Conservation (phyloP, 106 monocot genomes). For the Allium fistulosum region DNA sequence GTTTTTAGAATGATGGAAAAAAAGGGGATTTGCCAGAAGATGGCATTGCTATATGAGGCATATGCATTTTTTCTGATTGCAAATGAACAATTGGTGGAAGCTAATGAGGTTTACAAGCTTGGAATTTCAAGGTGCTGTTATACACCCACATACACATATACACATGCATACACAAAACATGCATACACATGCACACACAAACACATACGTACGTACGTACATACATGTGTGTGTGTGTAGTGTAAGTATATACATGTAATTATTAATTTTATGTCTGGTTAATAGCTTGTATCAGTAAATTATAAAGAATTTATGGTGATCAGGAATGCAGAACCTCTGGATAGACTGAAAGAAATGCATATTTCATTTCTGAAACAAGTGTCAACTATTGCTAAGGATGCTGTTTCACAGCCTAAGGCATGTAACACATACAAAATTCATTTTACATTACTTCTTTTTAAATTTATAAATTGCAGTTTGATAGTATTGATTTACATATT, state of each 20-base stretch:
- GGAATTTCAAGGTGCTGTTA: slow-evolving; percentile 64
- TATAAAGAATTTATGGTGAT: slow-evolving; percentile 1
- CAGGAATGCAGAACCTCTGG: slow-evolving; percentile 73
- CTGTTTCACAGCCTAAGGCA: slow-evolving; percentile 25
- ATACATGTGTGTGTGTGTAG: too few relatives aligned
- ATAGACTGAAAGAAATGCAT: slow-evolving; percentile 53
- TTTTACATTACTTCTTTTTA: too few relatives aligned
- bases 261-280: background rate
- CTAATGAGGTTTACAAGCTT: slow-evolving; percentile 36
- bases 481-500: too few relatives aligned
- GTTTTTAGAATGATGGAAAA: slow-evolving; percentile 56
- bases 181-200: too few relatives aligned
- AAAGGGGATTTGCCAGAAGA: slow-evolving; percentile 45
- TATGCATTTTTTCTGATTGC: slow-evolving; percentile 39
- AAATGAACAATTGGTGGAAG: slow-evolving; percentile 47
- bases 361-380: slow-evolving; percentile 40
- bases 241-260: background rate
- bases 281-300: background rate
- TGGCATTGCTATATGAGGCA: slow-evolving; percentile 67
- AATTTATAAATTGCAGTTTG: too few relatives aligned
- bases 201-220: too few relatives aligned
- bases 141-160: too few relatives aligned
- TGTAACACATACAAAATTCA: background rate
- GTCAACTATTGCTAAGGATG: slow-evolving; percentile 9
- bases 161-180: too few relatives aligned